Percentiles rank a stretch among this genome's conserved stretches.
These are phyloP conservation scores for Mycocentrospora acerina DNA, from an alignment of 2,329 filamentous ascomycete species.

Conservation along the genomic window DNA sequence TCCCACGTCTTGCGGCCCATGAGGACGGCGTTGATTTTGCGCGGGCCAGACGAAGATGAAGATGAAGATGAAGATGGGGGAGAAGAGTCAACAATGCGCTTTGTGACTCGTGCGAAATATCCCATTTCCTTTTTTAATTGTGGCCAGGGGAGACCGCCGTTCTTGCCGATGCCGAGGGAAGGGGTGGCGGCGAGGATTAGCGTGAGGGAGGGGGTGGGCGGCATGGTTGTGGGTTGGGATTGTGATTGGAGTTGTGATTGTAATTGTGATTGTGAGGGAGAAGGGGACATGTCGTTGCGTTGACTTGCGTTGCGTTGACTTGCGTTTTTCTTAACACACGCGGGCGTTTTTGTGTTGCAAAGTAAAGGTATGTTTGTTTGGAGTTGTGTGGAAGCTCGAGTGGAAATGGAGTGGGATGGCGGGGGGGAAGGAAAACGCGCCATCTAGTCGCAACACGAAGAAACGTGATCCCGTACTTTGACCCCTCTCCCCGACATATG, in stretches of 20 bases:
- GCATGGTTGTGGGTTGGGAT: constrained; percentile 12
- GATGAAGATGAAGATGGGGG: constrained; percentile 21
- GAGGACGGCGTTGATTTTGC: constrained; percentile 66
- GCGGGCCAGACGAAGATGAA: constrained; percentile 4
- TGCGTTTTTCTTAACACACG: too few relatives aligned
- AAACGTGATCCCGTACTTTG: constrained; percentile 14
- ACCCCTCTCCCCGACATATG: too few relatives aligned
- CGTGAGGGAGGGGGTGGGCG: constrained; percentile 65
- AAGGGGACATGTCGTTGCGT: neutral
- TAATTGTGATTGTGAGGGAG: neutral
- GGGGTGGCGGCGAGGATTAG: constrained; percentile 93
- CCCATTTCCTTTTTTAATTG: constrained; percentile 88
- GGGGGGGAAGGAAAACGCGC: constrained; percentile 1
- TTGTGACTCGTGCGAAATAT: constrained; percentile 90
- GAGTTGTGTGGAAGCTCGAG: constrained; percentile 4
- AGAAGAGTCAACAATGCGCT: constrained; percentile 54
- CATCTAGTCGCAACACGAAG: constrained; percentile 8
- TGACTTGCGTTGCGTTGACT: too few relatives aligned
- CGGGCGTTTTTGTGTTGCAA: too few relatives aligned
- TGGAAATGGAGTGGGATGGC: constrained; percentile 4
- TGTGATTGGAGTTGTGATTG: constrained; percentile 1
- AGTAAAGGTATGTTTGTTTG: too few relatives aligned
- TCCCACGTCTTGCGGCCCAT: constrained; percentile 99
- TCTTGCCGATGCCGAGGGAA: constrained; percentile 81
- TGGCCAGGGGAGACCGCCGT: constrained; percentile 83